Base-by-base conservation (phyloP, 306 rosid species). In the Dryas drummondii region DNA sequence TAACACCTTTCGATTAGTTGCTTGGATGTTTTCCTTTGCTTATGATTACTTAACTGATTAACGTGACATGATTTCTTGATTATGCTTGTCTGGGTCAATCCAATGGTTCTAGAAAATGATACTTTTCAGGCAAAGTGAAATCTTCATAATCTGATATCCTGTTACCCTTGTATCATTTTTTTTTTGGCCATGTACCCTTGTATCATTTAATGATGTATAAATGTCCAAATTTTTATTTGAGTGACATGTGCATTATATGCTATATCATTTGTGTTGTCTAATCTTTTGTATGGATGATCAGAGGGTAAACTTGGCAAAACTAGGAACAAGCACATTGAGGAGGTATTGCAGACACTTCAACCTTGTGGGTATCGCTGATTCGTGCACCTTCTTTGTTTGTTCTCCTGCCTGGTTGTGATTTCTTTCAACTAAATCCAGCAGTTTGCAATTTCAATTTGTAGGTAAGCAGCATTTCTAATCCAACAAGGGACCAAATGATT, bases 341-440 rank as follows among this genome's bases (percentile, higher is more conserved):
- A 85, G 83, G 82, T 89, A 89, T 53, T 82, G 86, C 88, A 79
- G 86, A 77, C 86, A 83, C 77, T 89, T 77, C 76, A 83, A 87
- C 79, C 93, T 89, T 26, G 93, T 89, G 72, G n/a, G 91, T 79
- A 55, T 57, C 72, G 46, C 82, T 58, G 42, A 63, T 22, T 66
- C 32, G 68, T 77, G 46, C 70, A 66, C 19, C 45, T 63, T 15
- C 4, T n/a, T 58, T 37, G 17, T 42, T 48, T 44, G 8, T 19
- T 14, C 41, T 61, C 32, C 42, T 78, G 13, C 76, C 68, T 22
- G 37, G 13, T 59, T 27, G 16, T 17, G 42, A 40, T 48, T 12
- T 32, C 3, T 45, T 71, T 66, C 41, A 45, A 53, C 63, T 51
- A 40, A 72, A 47, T 22, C 3, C 66, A 17, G 51, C 41, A 32